These are phyloP conservation scores for Colletotrichum paranaense DNA, from an alignment of 2,329 filamentous ascomycete genomes.

Conservation along the genomic window DNA sequence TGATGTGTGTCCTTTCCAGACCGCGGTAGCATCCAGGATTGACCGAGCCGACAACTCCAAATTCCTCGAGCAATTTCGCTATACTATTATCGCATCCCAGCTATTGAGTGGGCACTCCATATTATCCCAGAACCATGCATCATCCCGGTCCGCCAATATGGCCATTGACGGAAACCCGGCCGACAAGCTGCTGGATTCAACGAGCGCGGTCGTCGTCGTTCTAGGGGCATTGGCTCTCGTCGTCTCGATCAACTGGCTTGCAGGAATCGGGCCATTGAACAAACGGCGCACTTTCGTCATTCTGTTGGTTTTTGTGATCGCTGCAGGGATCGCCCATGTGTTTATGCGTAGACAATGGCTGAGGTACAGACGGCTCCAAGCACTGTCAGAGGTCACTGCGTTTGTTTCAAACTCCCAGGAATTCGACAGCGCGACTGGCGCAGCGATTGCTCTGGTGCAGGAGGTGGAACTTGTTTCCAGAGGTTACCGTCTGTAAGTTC, in stretches of 20 bases:
- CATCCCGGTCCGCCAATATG: slow-evolving; percentile 37
- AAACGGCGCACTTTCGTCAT: slow-evolving; percentile 65
- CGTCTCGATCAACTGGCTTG: slow-evolving; percentile 79
- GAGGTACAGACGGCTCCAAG: slow-evolving; percentile 79
- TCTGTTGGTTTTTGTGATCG: slow-evolving; percentile 59
- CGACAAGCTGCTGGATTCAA: slow-evolving; percentile 50
- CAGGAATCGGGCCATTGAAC: slow-evolving; percentile 63
- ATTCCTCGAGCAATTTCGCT: slow-evolving; percentile 93
- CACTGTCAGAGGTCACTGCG: slow-evolving; percentile 73
- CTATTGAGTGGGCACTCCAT: slow-evolving; percentile 79
- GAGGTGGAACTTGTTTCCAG: slow-evolving; percentile 96
- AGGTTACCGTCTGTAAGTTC: slow-evolving; percentile 82
- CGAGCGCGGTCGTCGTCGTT: slow-evolving; percentile 64
- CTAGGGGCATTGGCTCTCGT: slow-evolving; percentile 75
- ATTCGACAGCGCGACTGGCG: slow-evolving; percentile 81
- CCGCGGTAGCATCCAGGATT: slow-evolving; percentile 77
- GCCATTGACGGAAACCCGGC: slow-evolving; percentile 40
- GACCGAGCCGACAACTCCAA: slow-evolving; percentile 83
- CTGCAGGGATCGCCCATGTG: slow-evolving; percentile 73
- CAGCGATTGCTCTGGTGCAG: slow-evolving; percentile 85
- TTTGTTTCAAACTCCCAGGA: slow-evolving; percentile 82
- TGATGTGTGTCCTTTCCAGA: slow-evolving; percentile 54
- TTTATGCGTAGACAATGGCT: slow-evolving; percentile 86
- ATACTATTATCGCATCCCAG: slow-evolving; percentile 92
- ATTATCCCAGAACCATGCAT: slow-evolving; percentile 50